Base-by-base conservation (phyloP, 1,284 basidiomycete species). In the Fomes fomentarius region DNA sequence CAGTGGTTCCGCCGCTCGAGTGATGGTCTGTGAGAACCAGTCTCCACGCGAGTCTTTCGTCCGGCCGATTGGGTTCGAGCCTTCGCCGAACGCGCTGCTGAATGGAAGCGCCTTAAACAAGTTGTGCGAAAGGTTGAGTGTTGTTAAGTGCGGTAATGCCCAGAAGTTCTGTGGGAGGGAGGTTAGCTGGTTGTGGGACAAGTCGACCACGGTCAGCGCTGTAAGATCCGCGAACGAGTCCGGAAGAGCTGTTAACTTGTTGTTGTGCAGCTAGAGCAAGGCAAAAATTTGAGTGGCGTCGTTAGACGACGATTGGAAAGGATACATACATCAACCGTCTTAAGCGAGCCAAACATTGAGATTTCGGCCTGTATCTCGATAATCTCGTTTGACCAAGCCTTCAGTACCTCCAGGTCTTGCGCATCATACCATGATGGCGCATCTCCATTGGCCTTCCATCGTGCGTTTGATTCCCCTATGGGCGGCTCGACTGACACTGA, bases 381-480 rank as follows among this genome's bases (percentile, higher is more conserved):
- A 30, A 93, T 91, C 26, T 87, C 84, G 63, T 93, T 93, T 61
- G 83, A 88, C 79, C 85, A 85, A 17, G 84, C 85, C 63, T 90
- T 91, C 40, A 93, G 69, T 1, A 88, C 74, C 39, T 81, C 79
- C 19, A 93, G 71, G 69, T 93, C 90, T 64, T 89, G 85, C 4
- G 85, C 85, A 64, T 91, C 89, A 62, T 84, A 92, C 89, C 90
- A 91, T 1, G 87, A 76, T 15, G 82, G 80, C 35, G 72, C 71
- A 50, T 76, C 75, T 70, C 71, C 40, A 56, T 62, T 48, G 58
- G 52, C 51, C 24, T 50, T 56, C 26, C 64, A 62, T 7, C 47
- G 22, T 1, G 60, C 40, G 1, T 42, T 34, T 10, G 43, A 31
- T 12, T 67, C 63, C 21, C 52, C 50, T 0, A 86, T 71, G 3